phyloP scores from a whole-genome alignment of 768 basidiomycete species.

The Leccinum pellstonianum region DNA sequence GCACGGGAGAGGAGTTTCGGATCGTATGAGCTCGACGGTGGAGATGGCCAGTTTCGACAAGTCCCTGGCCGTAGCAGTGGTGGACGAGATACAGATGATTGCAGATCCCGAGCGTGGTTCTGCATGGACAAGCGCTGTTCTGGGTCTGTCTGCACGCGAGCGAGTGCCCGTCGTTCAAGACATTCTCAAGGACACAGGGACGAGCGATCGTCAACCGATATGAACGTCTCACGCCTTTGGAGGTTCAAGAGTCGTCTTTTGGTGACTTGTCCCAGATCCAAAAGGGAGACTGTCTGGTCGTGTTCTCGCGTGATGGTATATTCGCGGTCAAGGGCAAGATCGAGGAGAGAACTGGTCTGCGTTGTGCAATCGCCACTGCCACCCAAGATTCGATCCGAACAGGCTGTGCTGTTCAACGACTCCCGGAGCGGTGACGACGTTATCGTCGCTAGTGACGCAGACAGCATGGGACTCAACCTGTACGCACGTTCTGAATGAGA shows the following conservation, averaged over 20 bases:
- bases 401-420: slow-evolving; percentile 91
- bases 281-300: slow-evolving; percentile 89
- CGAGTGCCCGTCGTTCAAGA: too few relatives aligned
- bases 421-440: slow-evolving; percentile 82
- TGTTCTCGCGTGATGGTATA: slow-evolving; percentile 75
- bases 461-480: slow-evolving; percentile 73
- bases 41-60: too few relatives aligned
- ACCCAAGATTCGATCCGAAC: slow-evolving; percentile 87
- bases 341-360: slow-evolving; percentile 55
- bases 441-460: slow-evolving; percentile 90
- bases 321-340: slow-evolving; percentile 72
- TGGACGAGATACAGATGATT: too few relatives aligned
- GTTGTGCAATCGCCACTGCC: slow-evolving; percentile 88
- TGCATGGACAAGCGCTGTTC: too few relatives aligned
- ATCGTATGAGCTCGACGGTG: too few relatives aligned
- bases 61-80: too few relatives aligned
- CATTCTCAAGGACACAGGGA: too few relatives aligned
- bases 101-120: too few relatives aligned
- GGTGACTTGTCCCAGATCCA: slow-evolving; percentile 49
- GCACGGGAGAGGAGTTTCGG: too few relatives aligned
- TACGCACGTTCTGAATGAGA: slow-evolving; percentile 38
- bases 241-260: slow-evolving; percentile 62
- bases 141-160: too few relatives aligned
- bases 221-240: slow-evolving; percentile 57
- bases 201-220: too few relatives aligned